Evolutionary conservation across 345 rosid genomes (phyloP).

Genomic region (Eucalyptus tenuipes): DNA sequence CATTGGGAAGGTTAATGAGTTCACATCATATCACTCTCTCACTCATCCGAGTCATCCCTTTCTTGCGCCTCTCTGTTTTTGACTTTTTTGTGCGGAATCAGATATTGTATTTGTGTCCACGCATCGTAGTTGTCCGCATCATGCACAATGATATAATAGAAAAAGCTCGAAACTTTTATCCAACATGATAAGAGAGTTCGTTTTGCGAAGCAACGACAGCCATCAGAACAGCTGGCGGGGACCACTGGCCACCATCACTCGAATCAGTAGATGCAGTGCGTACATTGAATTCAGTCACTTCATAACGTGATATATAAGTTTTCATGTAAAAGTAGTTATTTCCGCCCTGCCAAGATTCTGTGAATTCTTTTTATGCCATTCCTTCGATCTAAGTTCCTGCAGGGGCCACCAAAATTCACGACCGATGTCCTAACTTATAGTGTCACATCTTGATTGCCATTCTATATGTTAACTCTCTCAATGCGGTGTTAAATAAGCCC

Average conservation of each 20-base stretch:
- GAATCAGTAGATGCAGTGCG: not conserved
- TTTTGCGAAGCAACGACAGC: too few relatives aligned
- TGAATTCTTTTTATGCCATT: not conserved
- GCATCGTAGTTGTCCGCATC: not conserved
- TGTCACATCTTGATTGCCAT: not conserved
- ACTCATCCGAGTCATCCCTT: not conserved
- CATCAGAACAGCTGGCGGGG: not conserved
- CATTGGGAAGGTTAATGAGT: constrained; percentile 62
- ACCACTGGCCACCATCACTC: not conserved
- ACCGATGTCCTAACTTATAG: not conserved
- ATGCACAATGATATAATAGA: not conserved
- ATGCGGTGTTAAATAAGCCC: not conserved
- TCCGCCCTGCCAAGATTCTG: not conserved
- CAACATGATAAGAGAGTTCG: not conserved
- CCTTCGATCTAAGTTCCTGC: not conserved
- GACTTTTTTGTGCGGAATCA: not conserved
- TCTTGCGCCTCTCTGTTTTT: not conserved
- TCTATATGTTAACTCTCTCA: not conserved
- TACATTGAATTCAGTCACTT: not conserved
- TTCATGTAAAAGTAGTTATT: not conserved
- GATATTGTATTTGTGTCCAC: not conserved
- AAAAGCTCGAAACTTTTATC: not conserved
- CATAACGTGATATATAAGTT: not conserved
- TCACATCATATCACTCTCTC: not conserved
- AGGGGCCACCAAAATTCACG: not conserved